Percentiles rank a stretch among this genome's conserved stretches.
phyloP scores from a whole-genome alignment of 2,329 filamentous ascomycete species.

The Gaeumannomyces sp. region DNA sequence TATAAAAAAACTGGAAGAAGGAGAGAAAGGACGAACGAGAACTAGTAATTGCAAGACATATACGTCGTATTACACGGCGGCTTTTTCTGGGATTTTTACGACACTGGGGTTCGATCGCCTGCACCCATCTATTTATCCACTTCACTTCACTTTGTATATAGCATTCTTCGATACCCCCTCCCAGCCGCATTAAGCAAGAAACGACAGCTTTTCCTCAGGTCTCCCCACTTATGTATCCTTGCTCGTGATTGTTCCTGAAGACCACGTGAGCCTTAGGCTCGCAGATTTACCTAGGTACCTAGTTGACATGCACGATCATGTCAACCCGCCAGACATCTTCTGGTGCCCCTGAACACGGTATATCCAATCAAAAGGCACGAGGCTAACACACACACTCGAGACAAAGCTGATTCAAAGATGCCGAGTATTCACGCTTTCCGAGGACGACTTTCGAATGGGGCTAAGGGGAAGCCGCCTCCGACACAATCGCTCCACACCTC shows the following conservation, averaged over 20 bases:
- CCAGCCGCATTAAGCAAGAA: neutral
- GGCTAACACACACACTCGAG: too few relatives aligned
- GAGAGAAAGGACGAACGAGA: neutral
- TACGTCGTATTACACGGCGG: neutral
- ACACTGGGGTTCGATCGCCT: neutral
- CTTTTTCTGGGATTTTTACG: neutral
- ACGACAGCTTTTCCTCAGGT: too few relatives aligned
- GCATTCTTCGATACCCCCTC: neutral
- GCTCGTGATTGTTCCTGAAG: too few relatives aligned
- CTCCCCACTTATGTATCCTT: too few relatives aligned
- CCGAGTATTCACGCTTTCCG: too few relatives aligned
- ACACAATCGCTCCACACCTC: too few relatives aligned
- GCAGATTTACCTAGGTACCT: too few relatives aligned
- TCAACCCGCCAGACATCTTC: neutral
- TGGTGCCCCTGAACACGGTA: neutral
- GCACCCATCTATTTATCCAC: neutral
- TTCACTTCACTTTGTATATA: neutral
- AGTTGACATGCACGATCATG: neutral
- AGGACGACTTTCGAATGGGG: neutral
- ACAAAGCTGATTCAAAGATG: too few relatives aligned
- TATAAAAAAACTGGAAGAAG: too few relatives aligned
- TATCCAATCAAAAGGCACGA: too few relatives aligned
- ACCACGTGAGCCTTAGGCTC: too few relatives aligned
- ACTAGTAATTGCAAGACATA: neutral
- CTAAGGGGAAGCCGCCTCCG: too few relatives aligned